Evolutionary conservation across 139 green algal species (phyloP).

Genomic region (Coccomyxa sp.): DNA sequence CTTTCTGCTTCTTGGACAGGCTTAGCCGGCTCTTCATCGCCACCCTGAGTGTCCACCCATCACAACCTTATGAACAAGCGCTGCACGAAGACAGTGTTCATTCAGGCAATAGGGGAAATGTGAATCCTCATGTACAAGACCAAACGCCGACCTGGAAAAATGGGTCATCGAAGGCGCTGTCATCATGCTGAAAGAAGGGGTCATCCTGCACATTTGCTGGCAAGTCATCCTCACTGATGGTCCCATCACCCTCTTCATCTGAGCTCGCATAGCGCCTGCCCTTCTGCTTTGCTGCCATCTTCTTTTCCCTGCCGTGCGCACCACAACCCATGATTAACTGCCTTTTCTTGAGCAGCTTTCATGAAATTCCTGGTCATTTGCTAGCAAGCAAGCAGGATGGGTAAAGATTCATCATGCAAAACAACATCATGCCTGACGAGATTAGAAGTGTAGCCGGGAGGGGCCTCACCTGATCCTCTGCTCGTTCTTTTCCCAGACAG

Average conservation of each 20-base stretch:
- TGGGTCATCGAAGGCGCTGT: slow-evolving; percentile 74
- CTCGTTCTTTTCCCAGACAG: slow-evolving; percentile 79
- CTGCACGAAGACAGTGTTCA: neutral
- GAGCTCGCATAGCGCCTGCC: slow-evolving; percentile 24
- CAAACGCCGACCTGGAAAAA: slow-evolving; percentile 61
- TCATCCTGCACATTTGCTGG: slow-evolving; percentile 20
- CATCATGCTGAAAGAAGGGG: slow-evolving; percentile 44
- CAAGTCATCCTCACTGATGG: slow-evolving; percentile 4
- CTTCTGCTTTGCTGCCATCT: slow-evolving; percentile 40
- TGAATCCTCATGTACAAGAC: neutral
- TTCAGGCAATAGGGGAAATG: neutral
- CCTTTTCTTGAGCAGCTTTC: neutral
- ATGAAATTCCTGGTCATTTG: neutral
- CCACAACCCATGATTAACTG: neutral
- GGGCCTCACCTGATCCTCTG: slow-evolving; percentile 7
- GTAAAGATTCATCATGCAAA: neutral
- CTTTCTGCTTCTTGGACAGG: neutral
- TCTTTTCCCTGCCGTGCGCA: slow-evolving; percentile 53
- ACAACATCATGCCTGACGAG: neutral
- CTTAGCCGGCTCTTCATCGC: neutral
- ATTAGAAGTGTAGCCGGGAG: neutral
- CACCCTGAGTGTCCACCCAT: neutral
- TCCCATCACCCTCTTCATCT: slow-evolving; percentile 22
- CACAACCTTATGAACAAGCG: neutral
- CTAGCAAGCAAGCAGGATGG: neutral